Percentiles rank a stretch among this genome's conserved stretches.
phyloP scores from a whole-genome alignment of 2,329 filamentous ascomycete species.

The Karstenula rhodostoma region DNA sequence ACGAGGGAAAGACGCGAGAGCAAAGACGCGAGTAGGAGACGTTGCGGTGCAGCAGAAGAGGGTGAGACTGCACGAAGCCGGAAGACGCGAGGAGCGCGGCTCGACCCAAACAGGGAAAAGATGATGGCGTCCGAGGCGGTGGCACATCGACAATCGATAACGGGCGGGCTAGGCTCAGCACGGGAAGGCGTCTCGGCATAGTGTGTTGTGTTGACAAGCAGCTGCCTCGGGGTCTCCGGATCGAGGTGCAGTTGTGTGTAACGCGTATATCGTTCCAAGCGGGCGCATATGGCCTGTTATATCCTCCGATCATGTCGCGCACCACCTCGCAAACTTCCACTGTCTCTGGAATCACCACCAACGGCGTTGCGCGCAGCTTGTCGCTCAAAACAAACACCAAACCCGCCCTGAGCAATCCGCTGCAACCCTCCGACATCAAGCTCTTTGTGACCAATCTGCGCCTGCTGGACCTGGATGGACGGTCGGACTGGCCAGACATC shows the following conservation, averaged over 20 bases:
- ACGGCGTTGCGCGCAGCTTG: conserved; percentile 36
- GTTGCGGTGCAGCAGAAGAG: neutral
- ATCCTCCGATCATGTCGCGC: conserved; percentile 35
- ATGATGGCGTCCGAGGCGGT: neutral
- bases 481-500: conserved; percentile 82
- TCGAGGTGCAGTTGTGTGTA: conserved; percentile 3
- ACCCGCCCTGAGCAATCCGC: conserved; percentile 27
- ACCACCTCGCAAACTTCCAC: conserved; percentile 34
- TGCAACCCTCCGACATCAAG: conserved; percentile 38
- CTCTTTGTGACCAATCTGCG: conserved; percentile 85
- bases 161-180: neutral
- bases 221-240: neutral
- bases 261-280: neutral
- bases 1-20: neutral
- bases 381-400: conserved; percentile 45
- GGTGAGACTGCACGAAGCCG: neutral
- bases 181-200: conserved; percentile 9
- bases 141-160: conserved; percentile 11
- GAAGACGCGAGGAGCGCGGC: neutral
- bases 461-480: conserved; percentile 79
- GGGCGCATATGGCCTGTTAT: conserved; percentile 18
- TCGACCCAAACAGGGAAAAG: conserved; percentile 9
- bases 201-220: conserved; percentile 7
- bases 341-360: conserved; percentile 26
- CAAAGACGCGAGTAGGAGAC: neutral